Evolutionary conservation across 2,329 filamentous ascomycete genomes (phyloP), one percentile per base, ranked within the genome.

Genomic region (Xylariaceae sp.): DNA sequence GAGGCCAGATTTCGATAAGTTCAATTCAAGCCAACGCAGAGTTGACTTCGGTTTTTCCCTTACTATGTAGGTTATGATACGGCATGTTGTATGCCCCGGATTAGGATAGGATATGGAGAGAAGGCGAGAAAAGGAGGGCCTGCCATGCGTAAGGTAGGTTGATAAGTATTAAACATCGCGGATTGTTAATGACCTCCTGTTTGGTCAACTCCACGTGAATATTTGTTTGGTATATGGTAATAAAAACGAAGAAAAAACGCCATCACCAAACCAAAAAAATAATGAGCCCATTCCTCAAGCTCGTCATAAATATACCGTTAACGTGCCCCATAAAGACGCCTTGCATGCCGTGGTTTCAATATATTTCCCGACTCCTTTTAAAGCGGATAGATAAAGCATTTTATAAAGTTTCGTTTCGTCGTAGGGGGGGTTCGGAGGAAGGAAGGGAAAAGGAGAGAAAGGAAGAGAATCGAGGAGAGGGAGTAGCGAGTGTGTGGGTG

Each of bases 321-420:
- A 41, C 23, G 49, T 35, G 18, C 18, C 48, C 7, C 11, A 17
- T 13, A 7, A 47, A 51, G 4, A 23, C 49, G 49, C 49, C 49
- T 51, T 35, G 23, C 34, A n/a, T n/a, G 23, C 49, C 49, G 49
- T 51, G 13, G 23, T 30, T 30, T 30, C 23, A 30, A 30, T 13
- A 13, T 3, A 34, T 17, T 10, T 35, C 49, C 49, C 11, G 49
- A 15, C 30, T 51, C 15, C 23, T 37, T 13, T n/a, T n/a, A 7
- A 17, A 49, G 9, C 7, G 11, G 18, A 50, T 50, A 7, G 48
- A 13, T 10, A 41, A 50, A 50, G 18, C 48, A 13, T 50, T 51
- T 5, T 34, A n/a, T 34, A 35, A 34, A 56, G 59, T 57, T 41
- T 58, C 55, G 55, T 64, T 47, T 41, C 57, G n/a, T 52, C 61